Evolutionary conservation across 2,329 filamentous ascomycete species (phyloP).

Genomic region (Neofusicoccum laricinum): DNA sequence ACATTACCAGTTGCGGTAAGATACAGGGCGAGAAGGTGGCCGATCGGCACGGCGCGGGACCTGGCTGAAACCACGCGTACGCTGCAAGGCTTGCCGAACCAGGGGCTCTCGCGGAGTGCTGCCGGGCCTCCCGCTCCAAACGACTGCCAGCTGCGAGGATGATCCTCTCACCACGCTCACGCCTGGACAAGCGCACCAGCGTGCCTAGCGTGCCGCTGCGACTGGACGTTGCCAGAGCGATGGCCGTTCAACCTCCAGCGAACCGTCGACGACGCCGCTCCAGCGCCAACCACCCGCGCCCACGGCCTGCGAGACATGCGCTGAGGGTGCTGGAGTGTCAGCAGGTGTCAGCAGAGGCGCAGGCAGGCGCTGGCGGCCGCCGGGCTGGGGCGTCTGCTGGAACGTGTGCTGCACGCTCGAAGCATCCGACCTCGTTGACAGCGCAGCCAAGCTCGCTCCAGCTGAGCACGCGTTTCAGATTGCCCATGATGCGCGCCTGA

Average conservation of each 20-base stretch:
- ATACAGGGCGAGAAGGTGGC: not conserved
- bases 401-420: slow-evolving; percentile 4
- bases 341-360: slow-evolving; percentile 8
- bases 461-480: slow-evolving; percentile 4
- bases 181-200: not conserved
- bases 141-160: not conserved
- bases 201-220: not conserved
- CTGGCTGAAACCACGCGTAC: slow-evolving; percentile 10
- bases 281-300: not conserved
- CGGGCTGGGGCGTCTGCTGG: not conserved
- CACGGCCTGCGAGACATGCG: not conserved
- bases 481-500: not conserved
- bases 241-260: not conserved
- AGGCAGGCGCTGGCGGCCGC: not conserved
- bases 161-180: slow-evolving; percentile 5
- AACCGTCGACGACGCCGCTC: not conserved
- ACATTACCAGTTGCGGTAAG: slow-evolving; percentile 10
- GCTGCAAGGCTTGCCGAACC: slow-evolving; percentile 8
- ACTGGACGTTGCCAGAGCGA: not conserved
- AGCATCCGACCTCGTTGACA: not conserved
- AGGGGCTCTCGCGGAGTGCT: not conserved
- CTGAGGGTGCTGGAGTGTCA: not conserved
- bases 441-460: not conserved
- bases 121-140: not conserved
- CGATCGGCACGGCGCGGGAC: slow-evolving; percentile 11